Evolutionary conservation across 1,284 basidiomycete genomes (phyloP).

Genomic region (Clitocybe nebularis): DNA sequence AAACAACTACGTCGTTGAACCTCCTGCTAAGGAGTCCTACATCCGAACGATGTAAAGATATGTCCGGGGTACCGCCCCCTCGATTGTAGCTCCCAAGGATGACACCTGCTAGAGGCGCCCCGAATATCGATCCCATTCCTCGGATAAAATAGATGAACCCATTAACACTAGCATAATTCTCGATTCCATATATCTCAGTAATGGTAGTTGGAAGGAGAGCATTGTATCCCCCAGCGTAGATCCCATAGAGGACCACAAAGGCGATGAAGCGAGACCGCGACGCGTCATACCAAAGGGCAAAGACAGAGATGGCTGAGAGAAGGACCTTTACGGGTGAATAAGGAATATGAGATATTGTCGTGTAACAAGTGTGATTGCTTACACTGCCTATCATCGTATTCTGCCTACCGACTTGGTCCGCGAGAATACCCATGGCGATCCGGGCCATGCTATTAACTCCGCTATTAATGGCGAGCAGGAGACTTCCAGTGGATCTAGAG

Average conservation of each 20-base stretch:
- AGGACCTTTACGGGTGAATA: slow-evolving; percentile 26
- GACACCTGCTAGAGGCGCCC: slow-evolving; percentile 38
- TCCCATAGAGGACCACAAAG: slow-evolving; percentile 36
- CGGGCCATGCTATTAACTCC: slow-evolving; percentile 41
- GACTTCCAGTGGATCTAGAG: slow-evolving; percentile 33
- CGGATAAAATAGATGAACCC: slow-evolving; percentile 39
- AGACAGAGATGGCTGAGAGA: slow-evolving; percentile 37
- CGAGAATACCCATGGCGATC: slow-evolving; percentile 38
- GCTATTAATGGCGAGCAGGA: slow-evolving; percentile 39
- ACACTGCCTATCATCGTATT: slow-evolving; percentile 42
- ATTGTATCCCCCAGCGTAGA: slow-evolving; percentile 40
- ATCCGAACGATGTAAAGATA: not conserved
- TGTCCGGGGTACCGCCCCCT: slow-evolving; percentile 10
- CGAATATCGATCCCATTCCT: slow-evolving; percentile 35
- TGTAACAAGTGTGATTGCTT: slow-evolving; percentile 11
- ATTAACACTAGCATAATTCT: slow-evolving; percentile 40
- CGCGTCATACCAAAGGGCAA: slow-evolving; percentile 39
- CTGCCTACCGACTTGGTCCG: slow-evolving; percentile 40
- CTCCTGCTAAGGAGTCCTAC: slow-evolving; percentile 20
- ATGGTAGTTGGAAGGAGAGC: slow-evolving; percentile 40
- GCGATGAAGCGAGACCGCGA: slow-evolving; percentile 31
- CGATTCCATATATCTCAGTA: slow-evolving; percentile 38
- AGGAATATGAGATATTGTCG: not conserved
- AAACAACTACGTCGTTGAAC: slow-evolving; percentile 37
- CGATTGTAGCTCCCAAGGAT: slow-evolving; percentile 36